Evolutionary conservation across 2,329 filamentous ascomycete species (phyloP), one percentile per base, ranked within the genome.

Genomic region (Hypoxylon sp.): DNA sequence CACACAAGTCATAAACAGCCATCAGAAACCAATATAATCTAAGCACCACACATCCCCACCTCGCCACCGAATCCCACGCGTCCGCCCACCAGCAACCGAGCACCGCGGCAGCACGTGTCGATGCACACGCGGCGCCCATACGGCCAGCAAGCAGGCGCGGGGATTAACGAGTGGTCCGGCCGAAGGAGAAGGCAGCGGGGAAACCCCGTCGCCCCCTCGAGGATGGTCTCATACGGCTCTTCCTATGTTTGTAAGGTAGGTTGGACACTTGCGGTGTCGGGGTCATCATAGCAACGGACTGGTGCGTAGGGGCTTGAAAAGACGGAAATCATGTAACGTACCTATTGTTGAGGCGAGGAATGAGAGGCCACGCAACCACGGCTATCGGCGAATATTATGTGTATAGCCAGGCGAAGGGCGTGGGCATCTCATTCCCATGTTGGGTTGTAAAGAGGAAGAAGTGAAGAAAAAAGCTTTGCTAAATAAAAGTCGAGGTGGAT

Each of bases 171-270:
- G 67, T 65, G 72, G 74, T 56, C 65, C 64, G 67, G 74, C 75
- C 69, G 46, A 58, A 37, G 72, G 62, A 61, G 62, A n/a, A n/a
- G n/a, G n/a, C n/a, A n/a, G n/a, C n/a, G n/a, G n/a, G n/a, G n/a
- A n/a, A n/a, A n/a, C n/a, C n/a, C n/a, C n/a, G n/a, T n/a, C n/a
- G n/a, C n/a, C 10, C 19, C 60, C 72, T 64, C 76, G 74, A 63
- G 51, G 74, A 75, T 62, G 75, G 76, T 77, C 76, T 78, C 73
- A 78, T 77, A 77, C 76, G 76, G 76, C 76, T 78, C 76, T 78
- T 78, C 76, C 76, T 77, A 78, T 76, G 62, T 67, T 55, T 65
- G 68, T 63, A 48, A 62, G 59, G 72, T 75, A 76, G 75, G 75
- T 77, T 77, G 61, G 76, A 76, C 75, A 76, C 75, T 76, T 74